These are phyloP conservation scores for Leptographium lundbergii DNA, from an alignment of 2,329 filamentous ascomycete genomes.

Conservation along the genomic window DNA sequence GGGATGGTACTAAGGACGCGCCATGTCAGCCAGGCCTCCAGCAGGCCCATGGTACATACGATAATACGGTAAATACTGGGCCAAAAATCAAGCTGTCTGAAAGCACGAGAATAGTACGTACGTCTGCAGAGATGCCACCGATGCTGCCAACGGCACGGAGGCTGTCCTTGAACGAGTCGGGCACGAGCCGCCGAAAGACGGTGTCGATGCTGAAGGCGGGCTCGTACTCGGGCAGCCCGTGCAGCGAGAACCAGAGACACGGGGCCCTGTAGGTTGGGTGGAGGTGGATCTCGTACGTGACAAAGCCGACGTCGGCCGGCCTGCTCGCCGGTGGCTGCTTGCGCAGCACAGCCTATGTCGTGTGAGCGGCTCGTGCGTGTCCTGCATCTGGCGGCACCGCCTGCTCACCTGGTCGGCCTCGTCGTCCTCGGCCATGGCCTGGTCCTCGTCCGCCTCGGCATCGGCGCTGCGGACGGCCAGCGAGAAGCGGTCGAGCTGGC, in stretches of 20 bases:
- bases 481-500: conserved; percentile 32
- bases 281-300: conserved; percentile 62
- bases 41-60: conserved; percentile 1
- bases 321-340: conserved; percentile 11
- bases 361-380: neutral
- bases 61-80: neutral
- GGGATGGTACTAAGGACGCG: conserved; percentile 59
- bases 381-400: too few species aligned
- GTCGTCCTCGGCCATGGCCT: conserved; percentile 37
- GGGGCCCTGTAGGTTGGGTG: conserved; percentile 65
- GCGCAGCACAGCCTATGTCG: conserved; percentile 27
- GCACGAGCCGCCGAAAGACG: conserved; percentile 59
- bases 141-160: conserved; percentile 51
- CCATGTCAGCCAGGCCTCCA: conserved; percentile 3
- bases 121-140: conserved; percentile 64
- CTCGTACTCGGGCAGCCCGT: conserved; percentile 42
- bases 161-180: conserved; percentile 47
- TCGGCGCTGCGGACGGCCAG: conserved; percentile 3
- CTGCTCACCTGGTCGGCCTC: conserved; percentile 35
- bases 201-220: conserved; percentile 50
- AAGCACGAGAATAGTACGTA: conserved; percentile 33
- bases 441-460: conserved; percentile 22
- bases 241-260: conserved; percentile 62
- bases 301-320: conserved; percentile 27
- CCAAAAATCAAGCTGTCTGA: conserved; percentile 8